Conservation (phyloP, 768 basidiomycete species). For the Pisolithus marmoratus region DNA sequence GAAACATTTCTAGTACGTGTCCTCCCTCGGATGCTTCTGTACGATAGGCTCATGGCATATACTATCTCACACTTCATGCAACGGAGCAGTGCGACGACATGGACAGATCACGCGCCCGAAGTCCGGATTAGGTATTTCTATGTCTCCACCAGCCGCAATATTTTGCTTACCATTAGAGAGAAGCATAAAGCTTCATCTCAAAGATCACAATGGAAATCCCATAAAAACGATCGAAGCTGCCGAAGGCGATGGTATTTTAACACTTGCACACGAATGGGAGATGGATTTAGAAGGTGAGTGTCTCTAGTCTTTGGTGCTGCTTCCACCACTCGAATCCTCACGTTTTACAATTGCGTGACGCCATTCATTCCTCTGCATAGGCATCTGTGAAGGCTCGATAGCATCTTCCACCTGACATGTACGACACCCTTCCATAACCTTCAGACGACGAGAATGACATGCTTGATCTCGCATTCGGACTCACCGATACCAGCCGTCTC, state of each 20-base stretch:
- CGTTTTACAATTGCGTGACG: neutral
- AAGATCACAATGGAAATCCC: constrained; percentile 77
- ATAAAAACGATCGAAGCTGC: constrained; percentile 87
- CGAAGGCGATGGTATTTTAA: constrained; percentile 90
- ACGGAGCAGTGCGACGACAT: constrained; percentile 31
- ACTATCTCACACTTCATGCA: neutral
- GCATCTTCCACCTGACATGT: constrained; percentile 98
- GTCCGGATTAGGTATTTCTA: constrained; percentile 50
- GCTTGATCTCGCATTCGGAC: constrained; percentile 96
- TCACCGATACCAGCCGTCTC: constrained; percentile 86
- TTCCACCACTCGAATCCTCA: no score
- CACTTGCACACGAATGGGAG: constrained; percentile 91
- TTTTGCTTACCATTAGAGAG: neutral
- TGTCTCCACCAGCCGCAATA: neutral
- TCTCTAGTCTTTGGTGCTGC: neutral
- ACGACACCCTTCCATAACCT: constrained; percentile 86
- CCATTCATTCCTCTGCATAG: constrained; percentile 33
- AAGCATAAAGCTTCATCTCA: constrained; percentile 88
- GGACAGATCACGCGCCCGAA: constrained; percentile 52
- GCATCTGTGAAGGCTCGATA: constrained; percentile 94
- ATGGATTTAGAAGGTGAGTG: constrained; percentile 87
- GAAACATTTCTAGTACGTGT: neutral
- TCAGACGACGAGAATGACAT: constrained; percentile 98
- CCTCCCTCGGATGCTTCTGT: neutral
- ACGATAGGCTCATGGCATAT: neutral